Conservation (phyloP, 1,139 yeast genomes). For the Taphrina communis region DNA sequence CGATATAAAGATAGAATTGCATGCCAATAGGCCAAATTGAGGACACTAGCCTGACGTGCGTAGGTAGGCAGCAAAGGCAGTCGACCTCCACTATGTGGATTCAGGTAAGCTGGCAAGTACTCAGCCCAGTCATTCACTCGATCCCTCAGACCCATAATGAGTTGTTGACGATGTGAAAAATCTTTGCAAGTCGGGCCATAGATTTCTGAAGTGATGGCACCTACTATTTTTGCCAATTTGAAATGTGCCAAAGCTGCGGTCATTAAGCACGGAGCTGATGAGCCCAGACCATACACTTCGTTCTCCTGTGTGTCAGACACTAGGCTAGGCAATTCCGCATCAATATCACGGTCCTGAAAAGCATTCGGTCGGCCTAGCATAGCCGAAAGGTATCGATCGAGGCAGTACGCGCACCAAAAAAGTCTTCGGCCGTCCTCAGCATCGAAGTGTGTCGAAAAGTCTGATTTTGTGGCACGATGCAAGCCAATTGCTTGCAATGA, state of each 20-base stretch:
- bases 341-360: conserved; percentile 9
- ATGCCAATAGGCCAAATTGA: conserved; percentile 11
- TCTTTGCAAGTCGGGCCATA: conserved; percentile 6
- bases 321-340: not conserved
- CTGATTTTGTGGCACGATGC: not conserved
- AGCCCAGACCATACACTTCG: not conserved
- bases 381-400: conserved; percentile 8
- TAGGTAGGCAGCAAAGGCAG: conserved; percentile 3
- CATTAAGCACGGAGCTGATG: not conserved
- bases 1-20: conserved; percentile 9
- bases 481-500: conserved; percentile 8
- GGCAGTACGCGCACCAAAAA: conserved; percentile 15
- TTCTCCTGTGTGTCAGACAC: conserved; percentile 6
- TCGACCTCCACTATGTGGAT: conserved; percentile 5
- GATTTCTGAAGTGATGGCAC: conserved; percentile 1
- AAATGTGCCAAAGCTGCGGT: conserved; percentile 6
- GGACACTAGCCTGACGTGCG: conserved; percentile 16
- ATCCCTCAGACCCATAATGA: not conserved
- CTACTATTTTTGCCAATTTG: conserved; percentile 12
- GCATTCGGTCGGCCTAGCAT: conserved; percentile 10
- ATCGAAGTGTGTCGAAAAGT: not conserved
- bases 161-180: not conserved
- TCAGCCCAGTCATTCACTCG: conserved; percentile 5
- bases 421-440: conserved; percentile 12
- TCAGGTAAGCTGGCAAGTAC: conserved; percentile 4